Conservation (phyloP, 768 basidiomycete species). For the Mycena kentingensis region DNA sequence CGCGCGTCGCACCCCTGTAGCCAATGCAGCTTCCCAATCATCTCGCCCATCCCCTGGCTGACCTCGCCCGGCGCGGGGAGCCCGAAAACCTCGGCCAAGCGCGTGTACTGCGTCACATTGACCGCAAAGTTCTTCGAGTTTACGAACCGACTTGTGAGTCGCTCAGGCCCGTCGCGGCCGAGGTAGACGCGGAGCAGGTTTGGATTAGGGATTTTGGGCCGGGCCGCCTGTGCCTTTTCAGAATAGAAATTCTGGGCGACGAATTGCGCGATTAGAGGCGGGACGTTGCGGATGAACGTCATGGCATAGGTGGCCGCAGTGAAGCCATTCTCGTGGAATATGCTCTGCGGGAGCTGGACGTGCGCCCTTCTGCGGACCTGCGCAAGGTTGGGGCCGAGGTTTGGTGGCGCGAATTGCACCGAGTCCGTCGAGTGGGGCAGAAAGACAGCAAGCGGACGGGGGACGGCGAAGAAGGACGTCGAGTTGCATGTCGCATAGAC, state of each 20-base stretch:
- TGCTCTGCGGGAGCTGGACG: neutral
- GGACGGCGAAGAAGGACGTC: constrained; percentile 1
- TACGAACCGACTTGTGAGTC: neutral
- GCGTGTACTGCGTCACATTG: neutral
- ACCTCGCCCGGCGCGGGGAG: neutral
- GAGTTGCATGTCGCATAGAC: neutral
- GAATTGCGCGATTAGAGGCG: neutral
- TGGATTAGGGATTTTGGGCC: neutral
- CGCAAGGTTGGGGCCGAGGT: neutral
- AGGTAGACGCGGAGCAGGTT: neutral
- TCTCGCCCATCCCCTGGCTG: neutral
- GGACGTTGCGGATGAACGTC: constrained; percentile 1
- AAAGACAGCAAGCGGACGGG: neutral
- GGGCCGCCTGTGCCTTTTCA: constrained; percentile 1
- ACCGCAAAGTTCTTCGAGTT: constrained; percentile 1
- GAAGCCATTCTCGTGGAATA: neutral
- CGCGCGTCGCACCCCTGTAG: neutral
- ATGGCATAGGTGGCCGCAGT: neutral
- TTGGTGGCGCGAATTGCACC: neutral
- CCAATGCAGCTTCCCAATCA: neutral
- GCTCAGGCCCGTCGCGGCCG: neutral
- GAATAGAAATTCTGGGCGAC: constrained; percentile 1
- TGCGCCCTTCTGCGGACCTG: neutral
- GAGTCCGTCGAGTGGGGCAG: neutral
- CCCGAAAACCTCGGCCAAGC: neutral